A percentile compares a stretch with the other conserved stretches of the same genome.
Evolutionary conservation across 2,329 filamentous ascomycete species (phyloP).

Genomic region (Penicillium palitans): DNA sequence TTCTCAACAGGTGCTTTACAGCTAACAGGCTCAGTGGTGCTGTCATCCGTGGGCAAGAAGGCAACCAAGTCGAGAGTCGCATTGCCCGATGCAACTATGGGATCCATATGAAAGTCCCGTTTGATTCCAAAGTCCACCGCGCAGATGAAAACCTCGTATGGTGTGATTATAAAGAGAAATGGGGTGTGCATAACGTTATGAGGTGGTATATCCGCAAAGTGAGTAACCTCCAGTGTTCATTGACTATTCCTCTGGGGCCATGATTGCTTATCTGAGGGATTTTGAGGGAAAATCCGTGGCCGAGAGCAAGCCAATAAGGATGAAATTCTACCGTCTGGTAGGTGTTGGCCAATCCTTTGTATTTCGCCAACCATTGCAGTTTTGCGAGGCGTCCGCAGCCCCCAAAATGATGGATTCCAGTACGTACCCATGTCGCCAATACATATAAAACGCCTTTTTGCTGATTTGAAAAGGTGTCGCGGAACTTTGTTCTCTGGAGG

Average conservation of each 20-base stretch:
- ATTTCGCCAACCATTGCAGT: background rate
- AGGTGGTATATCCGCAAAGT: conserved; percentile 29
- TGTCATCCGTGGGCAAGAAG: conserved; percentile 25
- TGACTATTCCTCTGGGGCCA: background rate
- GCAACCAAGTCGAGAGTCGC: conserved; percentile 25
- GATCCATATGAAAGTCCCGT: rapidly evolving
- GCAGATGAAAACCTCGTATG: background rate
- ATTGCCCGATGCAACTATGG: conserved; percentile 27
- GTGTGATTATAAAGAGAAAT: conserved; percentile 13
- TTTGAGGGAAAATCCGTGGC: conserved; percentile 18
- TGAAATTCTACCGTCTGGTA: background rate
- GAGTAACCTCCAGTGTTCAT: background rate
- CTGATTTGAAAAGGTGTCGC: conserved; percentile 8
- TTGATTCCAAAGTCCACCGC: background rate
- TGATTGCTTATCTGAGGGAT: background rate
- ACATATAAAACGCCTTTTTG: too few relatives aligned
- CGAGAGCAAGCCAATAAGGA: conserved; percentile 19
- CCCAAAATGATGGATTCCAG: background rate
- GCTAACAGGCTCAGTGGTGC: conserved; percentile 21
- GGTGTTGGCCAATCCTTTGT: background rate
- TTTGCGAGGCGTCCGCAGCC: conserved; percentile 5
- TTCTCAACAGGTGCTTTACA: too few relatives aligned
- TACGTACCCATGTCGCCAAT: background rate
- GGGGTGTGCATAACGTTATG: background rate
- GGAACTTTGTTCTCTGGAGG: conserved; percentile 18